These are phyloP conservation scores for Mycena haematopus DNA, from an alignment of 768 basidiomycete genomes.

Conservation along the genomic window DNA sequence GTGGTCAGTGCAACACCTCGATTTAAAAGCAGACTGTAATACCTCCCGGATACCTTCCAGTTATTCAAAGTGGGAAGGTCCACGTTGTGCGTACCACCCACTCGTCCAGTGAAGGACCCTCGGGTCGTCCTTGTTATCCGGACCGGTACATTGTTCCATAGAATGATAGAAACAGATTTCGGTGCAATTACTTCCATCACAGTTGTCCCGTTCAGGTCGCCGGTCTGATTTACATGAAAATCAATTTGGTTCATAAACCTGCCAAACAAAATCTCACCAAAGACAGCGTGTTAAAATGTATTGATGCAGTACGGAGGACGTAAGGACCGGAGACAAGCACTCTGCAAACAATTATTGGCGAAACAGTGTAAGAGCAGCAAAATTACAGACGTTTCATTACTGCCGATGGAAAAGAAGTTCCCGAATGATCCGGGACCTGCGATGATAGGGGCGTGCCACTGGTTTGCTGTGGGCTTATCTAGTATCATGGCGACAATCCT, in stretches of 20 bases:
- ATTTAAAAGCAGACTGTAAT: background rate
- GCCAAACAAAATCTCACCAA: conserved; percentile 36
- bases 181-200: conserved; percentile 52
- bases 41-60: conserved; percentile 8
- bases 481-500: conserved; percentile 43
- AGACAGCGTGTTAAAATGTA: conserved; percentile 43
- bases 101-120: conserved; percentile 39
- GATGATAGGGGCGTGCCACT: conserved; percentile 58
- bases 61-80: conserved; percentile 41
- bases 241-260: background rate
- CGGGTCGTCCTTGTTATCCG: conserved; percentile 34
- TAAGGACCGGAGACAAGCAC: conserved; percentile 61
- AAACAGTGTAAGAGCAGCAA: background rate
- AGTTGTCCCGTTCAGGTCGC: conserved; percentile 58
- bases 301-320: conserved; percentile 55
- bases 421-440: conserved; percentile 43
- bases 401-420: conserved; percentile 52
- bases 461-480: conserved; percentile 55
- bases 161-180: conserved; percentile 38
- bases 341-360: conserved; percentile 30
- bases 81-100: conserved; percentile 30
- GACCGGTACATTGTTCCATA: conserved; percentile 48
- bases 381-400: conserved; percentile 46
- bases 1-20: conserved; percentile 5
- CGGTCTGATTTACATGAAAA: conserved; percentile 39